These are phyloP conservation scores for Claviceps monticola DNA, from an alignment of 2,329 filamentous ascomycete genomes.

Conservation along the genomic window DNA sequence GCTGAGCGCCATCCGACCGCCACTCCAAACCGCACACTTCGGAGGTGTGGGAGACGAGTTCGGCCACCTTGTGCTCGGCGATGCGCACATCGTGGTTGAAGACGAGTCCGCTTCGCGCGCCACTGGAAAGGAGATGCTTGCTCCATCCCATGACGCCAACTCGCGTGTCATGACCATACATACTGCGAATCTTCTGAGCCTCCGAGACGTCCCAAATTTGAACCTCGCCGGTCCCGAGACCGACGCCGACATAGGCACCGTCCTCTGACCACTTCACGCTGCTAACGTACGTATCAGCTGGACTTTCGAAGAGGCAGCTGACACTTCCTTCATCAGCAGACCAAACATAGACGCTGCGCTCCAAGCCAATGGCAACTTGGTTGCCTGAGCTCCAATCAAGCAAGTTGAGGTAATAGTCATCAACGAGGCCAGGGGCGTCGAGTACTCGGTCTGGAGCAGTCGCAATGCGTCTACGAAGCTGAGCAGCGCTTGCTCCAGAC, in stretches of 20 bases:
- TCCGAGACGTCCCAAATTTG: conserved; percentile 99
- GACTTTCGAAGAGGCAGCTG: conserved; percentile 75
- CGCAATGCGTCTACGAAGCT: conserved; percentile 82
- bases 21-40: conserved; percentile 98
- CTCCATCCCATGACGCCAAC: conserved; percentile 99
- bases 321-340: conserved; percentile 89
- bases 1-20: conserved; percentile 90
- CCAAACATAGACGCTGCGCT: conserved; percentile 97
- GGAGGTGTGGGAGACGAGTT: conserved; percentile 92
- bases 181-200: conserved; percentile 88
- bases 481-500: conserved; percentile 57
- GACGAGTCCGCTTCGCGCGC: conserved; percentile 84
- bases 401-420: conserved; percentile 98
- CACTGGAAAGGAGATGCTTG: conserved; percentile 93
- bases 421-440: conserved; percentile 87
- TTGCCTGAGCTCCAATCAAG: conserved; percentile 97
- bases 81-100: conserved; percentile 98
- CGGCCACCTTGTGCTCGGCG: conserved; percentile 93
- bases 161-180: conserved; percentile 93
- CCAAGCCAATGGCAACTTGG: conserved; percentile 93
- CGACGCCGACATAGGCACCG: conserved; percentile 89
- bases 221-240: conserved; percentile 87
- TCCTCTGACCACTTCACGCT: conserved; percentile 98
- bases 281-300: conserved; percentile 86
- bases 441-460: conserved; percentile 93